phyloP scores from a whole-genome alignment of 768 basidiomycete genomes.

The Pleurotus djamor region DNA sequence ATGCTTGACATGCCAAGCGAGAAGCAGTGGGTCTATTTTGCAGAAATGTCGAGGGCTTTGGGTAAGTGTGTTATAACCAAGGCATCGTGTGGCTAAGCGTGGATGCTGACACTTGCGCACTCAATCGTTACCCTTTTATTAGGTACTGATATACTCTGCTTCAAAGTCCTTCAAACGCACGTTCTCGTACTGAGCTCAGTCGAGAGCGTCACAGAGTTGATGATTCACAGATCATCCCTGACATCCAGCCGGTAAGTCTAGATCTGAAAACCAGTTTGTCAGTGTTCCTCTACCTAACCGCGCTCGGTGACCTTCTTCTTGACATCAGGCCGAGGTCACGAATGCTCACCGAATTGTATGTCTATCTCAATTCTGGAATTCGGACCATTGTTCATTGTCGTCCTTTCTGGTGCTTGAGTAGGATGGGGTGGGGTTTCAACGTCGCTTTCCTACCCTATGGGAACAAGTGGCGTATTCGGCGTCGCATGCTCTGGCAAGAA shows the following conservation, averaged over 20 bases:
- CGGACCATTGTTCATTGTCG: no score
- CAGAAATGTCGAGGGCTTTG: slow-evolving; percentile 15
- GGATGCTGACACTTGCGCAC: no score
- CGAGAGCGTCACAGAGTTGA: slow-evolving; percentile 9
- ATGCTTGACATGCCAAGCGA: slow-evolving; percentile 15
- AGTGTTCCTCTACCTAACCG: background rate
- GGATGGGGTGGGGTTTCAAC: slow-evolving; percentile 3
- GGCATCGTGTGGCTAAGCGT: no score
- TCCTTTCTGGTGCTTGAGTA: background rate
- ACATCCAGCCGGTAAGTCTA: slow-evolving; percentile 3
- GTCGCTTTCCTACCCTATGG: slow-evolving; percentile 9
- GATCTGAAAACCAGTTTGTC: no score
- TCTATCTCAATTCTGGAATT: background rate
- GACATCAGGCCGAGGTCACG: background rate
- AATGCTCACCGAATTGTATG: slow-evolving; percentile 14
- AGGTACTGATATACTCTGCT: slow-evolving; percentile 6
- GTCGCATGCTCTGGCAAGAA: background rate
- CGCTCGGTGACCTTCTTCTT: no score
- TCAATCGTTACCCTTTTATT: no score
- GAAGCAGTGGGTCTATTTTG: slow-evolving; percentile 18
- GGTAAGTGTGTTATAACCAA: slow-evolving; percentile 1
- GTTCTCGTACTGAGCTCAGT: slow-evolving; percentile 10
- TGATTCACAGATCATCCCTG: slow-evolving; percentile 7
- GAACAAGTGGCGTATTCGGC: background rate
- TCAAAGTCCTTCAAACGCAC: background rate